A percentile compares a stretch with the other conserved stretches of the same genome.
These are phyloP conservation scores for Marasmius fiardii DNA, from an alignment of 1,284 basidiomycete genomes.

Conservation along the genomic window DNA sequence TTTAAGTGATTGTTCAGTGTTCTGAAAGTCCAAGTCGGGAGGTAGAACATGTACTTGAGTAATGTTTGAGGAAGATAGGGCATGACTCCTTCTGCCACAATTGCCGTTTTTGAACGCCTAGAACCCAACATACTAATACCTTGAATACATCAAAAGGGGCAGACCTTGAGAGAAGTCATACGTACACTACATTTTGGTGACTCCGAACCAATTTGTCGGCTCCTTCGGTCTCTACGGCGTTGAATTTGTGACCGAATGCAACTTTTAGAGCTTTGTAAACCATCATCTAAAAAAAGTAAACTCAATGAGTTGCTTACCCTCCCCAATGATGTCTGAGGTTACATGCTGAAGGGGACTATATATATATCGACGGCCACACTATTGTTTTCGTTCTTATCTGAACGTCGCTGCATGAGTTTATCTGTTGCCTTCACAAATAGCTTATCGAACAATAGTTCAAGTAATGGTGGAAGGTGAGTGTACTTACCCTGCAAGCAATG, in stretches of 20 bases:
- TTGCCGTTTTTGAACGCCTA: too few species aligned
- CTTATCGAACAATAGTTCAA: too few species aligned
- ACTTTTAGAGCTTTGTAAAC: not conserved
- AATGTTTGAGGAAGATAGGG: too few species aligned
- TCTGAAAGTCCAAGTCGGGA: too few species aligned
- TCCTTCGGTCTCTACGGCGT: not conserved
- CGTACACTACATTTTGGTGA: not conserved
- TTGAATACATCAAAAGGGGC: too few species aligned
- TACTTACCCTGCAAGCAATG: too few species aligned
- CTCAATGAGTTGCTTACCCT: not conserved
- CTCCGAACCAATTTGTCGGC: not conserved
- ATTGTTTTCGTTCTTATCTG: not conserved
- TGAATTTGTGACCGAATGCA: not conserved
- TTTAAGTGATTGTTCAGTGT: too few species aligned
- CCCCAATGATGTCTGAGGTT: not conserved
- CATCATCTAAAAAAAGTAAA: not conserved
- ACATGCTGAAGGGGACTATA: not conserved
- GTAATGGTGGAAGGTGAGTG: too few species aligned
- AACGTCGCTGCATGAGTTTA: not conserved
- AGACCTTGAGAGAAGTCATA: not conserved
- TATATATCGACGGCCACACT: not conserved
- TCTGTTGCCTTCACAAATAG: not conserved
- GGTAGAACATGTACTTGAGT: too few species aligned
- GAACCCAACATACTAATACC: too few species aligned
- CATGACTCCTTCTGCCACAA: too few species aligned